These are phyloP conservation scores for Pseudogymnoascus sp. DNA, from an alignment of 2,329 filamentous ascomycete genomes.

Conservation along the genomic window DNA sequence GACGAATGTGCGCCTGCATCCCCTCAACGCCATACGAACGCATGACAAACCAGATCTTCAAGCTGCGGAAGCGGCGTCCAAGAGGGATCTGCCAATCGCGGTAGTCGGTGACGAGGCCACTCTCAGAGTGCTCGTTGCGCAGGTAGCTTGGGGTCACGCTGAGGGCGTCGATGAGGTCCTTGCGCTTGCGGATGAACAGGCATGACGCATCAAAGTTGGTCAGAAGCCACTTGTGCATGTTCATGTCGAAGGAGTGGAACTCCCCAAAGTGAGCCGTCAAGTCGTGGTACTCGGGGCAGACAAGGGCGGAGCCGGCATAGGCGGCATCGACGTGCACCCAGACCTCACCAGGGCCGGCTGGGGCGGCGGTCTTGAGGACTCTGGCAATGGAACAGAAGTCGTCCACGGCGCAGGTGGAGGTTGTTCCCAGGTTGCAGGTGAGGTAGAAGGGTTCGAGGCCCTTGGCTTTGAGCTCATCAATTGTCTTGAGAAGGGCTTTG, in stretches of 20 bases:
- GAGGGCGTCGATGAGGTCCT: conserved; percentile 70
- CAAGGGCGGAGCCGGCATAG: conserved; percentile 77
- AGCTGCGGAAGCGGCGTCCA: conserved; percentile 72
- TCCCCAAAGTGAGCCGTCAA: conserved; percentile 50
- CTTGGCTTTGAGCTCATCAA: conserved; percentile 56
- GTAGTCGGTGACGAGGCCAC: conserved; percentile 84
- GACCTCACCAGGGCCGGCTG: conserved; percentile 42
- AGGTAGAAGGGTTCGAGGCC: conserved; percentile 81
- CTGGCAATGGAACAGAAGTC: conserved; percentile 47
- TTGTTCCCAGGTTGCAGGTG: conserved; percentile 76
- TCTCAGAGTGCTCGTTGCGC: conserved; percentile 69
- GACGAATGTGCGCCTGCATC: conserved; percentile 62
- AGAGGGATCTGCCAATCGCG: conserved; percentile 96
- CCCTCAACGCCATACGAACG: conserved; percentile 72
- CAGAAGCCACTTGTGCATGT: conserved; percentile 96
- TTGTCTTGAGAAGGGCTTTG: conserved; percentile 46
- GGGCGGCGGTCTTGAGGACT: conserved; percentile 30
- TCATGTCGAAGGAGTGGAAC: conserved; percentile 88
- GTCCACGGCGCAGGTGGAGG: conserved; percentile 80
- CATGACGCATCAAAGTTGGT: conserved; percentile 85
- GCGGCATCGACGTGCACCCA: conserved; percentile 95
- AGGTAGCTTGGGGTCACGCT: conserved; percentile 75
- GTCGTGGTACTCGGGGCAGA: conserved; percentile 72
- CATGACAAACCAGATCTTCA: conserved; percentile 95
- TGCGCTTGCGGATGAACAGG: conserved; percentile 67